Evolutionary conservation across 1,284 basidiomycete genomes (phyloP).

Genomic region (Boletus calvinii): DNA sequence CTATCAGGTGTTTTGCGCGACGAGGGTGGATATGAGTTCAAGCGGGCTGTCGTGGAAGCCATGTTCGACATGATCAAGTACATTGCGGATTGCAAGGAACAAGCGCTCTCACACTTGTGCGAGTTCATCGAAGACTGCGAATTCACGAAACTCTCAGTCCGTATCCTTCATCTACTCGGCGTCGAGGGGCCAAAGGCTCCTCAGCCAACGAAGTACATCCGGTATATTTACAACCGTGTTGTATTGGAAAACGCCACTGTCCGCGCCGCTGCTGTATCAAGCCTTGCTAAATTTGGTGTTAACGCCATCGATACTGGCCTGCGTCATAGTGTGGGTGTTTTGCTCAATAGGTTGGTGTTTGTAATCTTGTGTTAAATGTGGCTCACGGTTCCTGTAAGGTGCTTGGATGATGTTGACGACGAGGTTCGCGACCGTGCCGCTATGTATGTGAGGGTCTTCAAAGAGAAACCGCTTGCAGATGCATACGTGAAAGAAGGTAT

Average conservation of each 20-base stretch:
- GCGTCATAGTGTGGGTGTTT: slow-evolving; percentile 84
- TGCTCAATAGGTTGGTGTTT: slow-evolving; percentile 70
- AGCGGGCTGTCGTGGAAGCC: slow-evolving; percentile 97
- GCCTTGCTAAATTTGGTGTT: slow-evolving; percentile 95
- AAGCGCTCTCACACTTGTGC: slow-evolving; percentile 97
- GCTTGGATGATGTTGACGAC: slow-evolving; percentile 97
- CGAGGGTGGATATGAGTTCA: slow-evolving; percentile 99
- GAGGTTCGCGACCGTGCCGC: slow-evolving; percentile 98
- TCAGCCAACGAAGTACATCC: slow-evolving; percentile 97
- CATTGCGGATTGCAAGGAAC: slow-evolving; percentile 93
- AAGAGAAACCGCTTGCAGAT: slow-evolving; percentile 79
- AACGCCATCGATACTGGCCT: slow-evolving; percentile 78
- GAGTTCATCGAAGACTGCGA: slow-evolving; percentile 99
- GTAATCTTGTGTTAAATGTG: slow-evolving; percentile 2
- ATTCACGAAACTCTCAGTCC: slow-evolving; percentile 98
- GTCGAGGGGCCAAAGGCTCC: slow-evolving; percentile 94
- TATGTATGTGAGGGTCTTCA: slow-evolving; percentile 86
- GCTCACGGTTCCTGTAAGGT: slow-evolving; percentile 50
- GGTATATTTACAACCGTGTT: slow-evolving; percentile 99
- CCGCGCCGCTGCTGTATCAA: slow-evolving; percentile 92
- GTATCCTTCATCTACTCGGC: slow-evolving; percentile 93
- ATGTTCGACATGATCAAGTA: slow-evolving; percentile 99
- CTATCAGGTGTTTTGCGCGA: slow-evolving; percentile 91
- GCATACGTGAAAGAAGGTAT: slow-evolving; percentile 90
- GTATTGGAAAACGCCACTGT: slow-evolving; percentile 99